Evolutionary conservation across 2,329 filamentous ascomycete genomes (phyloP).

Genomic region (Tolypocladium capitatum): DNA sequence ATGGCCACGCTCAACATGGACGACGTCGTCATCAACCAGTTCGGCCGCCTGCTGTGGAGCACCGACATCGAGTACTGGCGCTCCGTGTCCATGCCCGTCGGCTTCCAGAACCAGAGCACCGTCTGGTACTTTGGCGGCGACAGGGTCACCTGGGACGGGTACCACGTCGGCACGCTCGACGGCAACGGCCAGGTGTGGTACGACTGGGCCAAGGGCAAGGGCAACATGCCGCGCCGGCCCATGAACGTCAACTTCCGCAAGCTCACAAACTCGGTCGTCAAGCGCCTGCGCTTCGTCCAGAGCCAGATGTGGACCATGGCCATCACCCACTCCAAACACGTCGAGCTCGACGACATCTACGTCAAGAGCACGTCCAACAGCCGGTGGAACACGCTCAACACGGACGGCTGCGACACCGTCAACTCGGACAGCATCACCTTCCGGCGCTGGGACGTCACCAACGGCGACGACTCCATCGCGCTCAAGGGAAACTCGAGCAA

Average conservation of each 20-base stretch:
- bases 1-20: constrained; percentile 20
- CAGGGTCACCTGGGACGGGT: constrained; percentile 33
- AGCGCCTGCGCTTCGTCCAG: constrained; percentile 36
- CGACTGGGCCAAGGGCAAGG: constrained; percentile 28
- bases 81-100: constrained; percentile 33
- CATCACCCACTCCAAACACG: constrained; percentile 31
- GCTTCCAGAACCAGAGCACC: constrained; percentile 41
- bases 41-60: constrained; percentile 25
- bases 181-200: constrained; percentile 51
- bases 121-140: constrained; percentile 42
- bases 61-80: constrained; percentile 38
- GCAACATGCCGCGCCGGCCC: constrained; percentile 35
- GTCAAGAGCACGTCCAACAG: constrained; percentile 33
- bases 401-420: constrained; percentile 36
- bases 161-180: constrained; percentile 38
- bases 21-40: constrained; percentile 30
- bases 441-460: constrained; percentile 33
- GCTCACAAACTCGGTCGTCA: constrained; percentile 33
- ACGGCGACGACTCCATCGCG: constrained; percentile 40
- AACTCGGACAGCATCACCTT: constrained; percentile 38
- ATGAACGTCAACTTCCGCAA: constrained; percentile 34
- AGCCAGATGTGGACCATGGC: constrained; percentile 50
- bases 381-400: constrained; percentile 22
- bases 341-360: constrained; percentile 36
- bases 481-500: constrained; percentile 43